These are phyloP conservation scores for Diaporthe helianthi DNA, from an alignment of 2,329 filamentous ascomycete species.

Conservation along the genomic window DNA sequence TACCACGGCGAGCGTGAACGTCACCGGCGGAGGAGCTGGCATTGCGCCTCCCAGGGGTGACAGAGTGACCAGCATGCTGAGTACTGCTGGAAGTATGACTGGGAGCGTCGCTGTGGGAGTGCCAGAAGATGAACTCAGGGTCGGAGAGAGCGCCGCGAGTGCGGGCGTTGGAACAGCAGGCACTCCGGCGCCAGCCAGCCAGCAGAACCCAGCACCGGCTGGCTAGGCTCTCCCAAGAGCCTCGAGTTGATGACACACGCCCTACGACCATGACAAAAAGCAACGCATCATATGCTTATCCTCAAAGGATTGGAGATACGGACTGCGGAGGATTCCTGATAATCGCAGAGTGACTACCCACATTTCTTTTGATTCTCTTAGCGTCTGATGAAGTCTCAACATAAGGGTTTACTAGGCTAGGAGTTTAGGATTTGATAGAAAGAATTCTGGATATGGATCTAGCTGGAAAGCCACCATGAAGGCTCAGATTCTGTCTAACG, in stretches of 20 bases:
- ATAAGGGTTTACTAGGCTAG: neutral
- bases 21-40: constrained; percentile 45
- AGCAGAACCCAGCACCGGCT: neutral
- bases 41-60: constrained; percentile 57
- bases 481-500: neutral
- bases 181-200: neutral
- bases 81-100: constrained; percentile 44
- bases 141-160: constrained; percentile 69
- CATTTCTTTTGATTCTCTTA: neutral
- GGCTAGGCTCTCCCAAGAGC: neutral
- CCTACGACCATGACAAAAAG: neutral
- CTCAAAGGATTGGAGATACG: neutral
- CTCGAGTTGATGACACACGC: neutral
- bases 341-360: neutral
- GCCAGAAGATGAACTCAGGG: constrained; percentile 64
- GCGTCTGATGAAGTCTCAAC: neutral
- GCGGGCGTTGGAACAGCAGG: constrained; percentile 41
- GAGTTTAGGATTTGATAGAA: constrained; percentile 9
- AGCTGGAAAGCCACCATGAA: neutral
- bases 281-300: neutral
- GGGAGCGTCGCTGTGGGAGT: constrained; percentile 59
- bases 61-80: constrained; percentile 54
- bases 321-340: neutral
- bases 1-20: constrained; percentile 42
- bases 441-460: neutral